Evolutionary conservation across 2,329 filamentous ascomycete genomes (phyloP).

Genomic region (Penicillium sp.): DNA sequence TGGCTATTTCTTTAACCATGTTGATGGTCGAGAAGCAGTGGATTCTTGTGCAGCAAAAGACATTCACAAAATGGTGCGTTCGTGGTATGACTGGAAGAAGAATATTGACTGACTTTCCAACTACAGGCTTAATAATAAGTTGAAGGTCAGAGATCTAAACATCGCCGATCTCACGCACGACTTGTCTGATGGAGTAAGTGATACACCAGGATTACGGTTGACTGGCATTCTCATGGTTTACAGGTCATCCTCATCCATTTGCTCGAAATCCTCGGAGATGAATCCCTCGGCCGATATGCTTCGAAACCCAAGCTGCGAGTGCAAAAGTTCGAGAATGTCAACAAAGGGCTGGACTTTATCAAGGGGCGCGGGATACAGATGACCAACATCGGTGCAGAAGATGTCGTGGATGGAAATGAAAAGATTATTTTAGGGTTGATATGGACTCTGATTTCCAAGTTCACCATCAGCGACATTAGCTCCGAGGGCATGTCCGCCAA

Average conservation of each 20-base stretch:
- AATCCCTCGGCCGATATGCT: constrained; percentile 94
- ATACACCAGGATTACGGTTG: constrained; percentile 3
- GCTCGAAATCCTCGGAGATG: constrained; percentile 89
- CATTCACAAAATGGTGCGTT: constrained; percentile 89
- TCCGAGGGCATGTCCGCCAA: constrained; percentile 97
- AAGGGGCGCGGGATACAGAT: constrained; percentile 87
- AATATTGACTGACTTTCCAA: neutral
- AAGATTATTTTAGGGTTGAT: constrained; percentile 97
- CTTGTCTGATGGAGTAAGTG: constrained; percentile 84
- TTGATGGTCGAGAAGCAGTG: constrained; percentile 58
- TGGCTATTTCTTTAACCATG: constrained; percentile 29
- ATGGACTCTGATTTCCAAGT: constrained; percentile 96
- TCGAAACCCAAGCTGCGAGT: constrained; percentile 94
- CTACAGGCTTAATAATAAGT: constrained; percentile 87
- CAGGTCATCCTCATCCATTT: constrained; percentile 94
- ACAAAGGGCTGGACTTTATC: constrained; percentile 90
- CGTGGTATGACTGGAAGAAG: neutral
- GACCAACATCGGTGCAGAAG: constrained; percentile 97
- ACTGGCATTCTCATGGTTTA: constrained; percentile 1
- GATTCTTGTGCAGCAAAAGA: constrained; percentile 90
- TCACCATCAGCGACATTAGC: constrained; percentile 98
- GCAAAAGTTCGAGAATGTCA: constrained; percentile 97
- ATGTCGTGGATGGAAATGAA: constrained; percentile 94
- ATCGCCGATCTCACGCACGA: constrained; percentile 86
- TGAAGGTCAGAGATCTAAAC: constrained; percentile 70